phyloP scores from a whole-genome alignment of 352 stramenopile species.

The Phytophthora pinifolia region DNA sequence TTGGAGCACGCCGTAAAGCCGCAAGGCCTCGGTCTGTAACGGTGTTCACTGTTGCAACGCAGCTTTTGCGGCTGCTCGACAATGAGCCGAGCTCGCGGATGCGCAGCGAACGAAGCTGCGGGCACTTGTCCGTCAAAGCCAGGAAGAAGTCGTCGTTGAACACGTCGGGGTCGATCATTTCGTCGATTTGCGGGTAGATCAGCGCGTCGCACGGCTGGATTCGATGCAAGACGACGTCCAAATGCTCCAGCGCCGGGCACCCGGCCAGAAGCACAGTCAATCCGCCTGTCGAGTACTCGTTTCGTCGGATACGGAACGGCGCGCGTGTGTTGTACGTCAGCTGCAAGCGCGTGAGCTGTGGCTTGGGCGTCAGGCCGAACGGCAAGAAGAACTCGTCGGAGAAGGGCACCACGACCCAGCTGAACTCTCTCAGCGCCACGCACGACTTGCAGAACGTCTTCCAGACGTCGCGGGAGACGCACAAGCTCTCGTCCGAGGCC shows the following conservation, averaged over 20 bases:
- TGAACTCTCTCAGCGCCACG: conserved; percentile 50
- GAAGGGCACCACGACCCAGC: conserved; percentile 70
- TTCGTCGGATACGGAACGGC: conserved; percentile 49
- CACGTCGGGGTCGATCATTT: conserved; percentile 56
- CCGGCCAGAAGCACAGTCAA: conserved; percentile 38
- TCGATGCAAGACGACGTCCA: conserved; percentile 53
- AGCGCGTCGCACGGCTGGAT: conserved; percentile 44
- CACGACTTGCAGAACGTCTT: conserved; percentile 46
- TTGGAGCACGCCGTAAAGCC: conserved; percentile 21
- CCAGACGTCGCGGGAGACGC: conserved; percentile 39
- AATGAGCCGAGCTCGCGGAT: conserved; percentile 39
- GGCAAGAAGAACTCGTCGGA: conserved; percentile 65
- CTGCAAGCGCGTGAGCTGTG: conserved; percentile 41
- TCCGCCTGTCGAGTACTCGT: conserved; percentile 46
- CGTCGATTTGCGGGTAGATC: conserved; percentile 57
- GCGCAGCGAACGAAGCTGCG: conserved; percentile 25
- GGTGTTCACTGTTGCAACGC: conserved; percentile 23
- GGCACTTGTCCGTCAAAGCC: conserved; percentile 27
- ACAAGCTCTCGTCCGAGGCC: conserved; percentile 39
- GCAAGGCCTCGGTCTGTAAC: conserved; percentile 40
- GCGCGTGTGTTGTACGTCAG: conserved; percentile 53
- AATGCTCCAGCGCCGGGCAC: conserved; percentile 31
- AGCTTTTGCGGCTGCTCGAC: conserved; percentile 22
- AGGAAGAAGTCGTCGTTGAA: conserved; percentile 49
- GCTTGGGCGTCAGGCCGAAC: conserved; percentile 43